Evolutionary conservation across 1,139 yeast species (phyloP).

Genomic region (Nakaseomyces delphensis): DNA sequence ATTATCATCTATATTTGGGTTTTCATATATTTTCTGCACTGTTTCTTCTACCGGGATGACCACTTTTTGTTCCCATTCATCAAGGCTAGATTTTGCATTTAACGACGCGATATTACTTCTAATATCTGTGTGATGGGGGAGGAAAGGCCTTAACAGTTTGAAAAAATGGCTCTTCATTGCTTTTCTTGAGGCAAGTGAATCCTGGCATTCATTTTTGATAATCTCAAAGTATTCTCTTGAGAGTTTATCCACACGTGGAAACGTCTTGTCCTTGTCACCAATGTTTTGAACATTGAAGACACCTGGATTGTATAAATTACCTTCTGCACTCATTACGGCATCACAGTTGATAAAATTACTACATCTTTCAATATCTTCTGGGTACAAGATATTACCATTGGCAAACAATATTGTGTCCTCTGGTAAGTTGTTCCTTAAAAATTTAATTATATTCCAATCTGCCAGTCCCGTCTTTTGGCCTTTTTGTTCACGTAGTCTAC

Average conservation of each 20-base stretch:
- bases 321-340: slow-evolving; percentile 97
- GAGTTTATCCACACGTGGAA: slow-evolving; percentile 77
- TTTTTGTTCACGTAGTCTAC: slow-evolving; percentile 93
- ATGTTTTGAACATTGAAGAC: slow-evolving; percentile 42
- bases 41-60: slow-evolving; percentile 58
- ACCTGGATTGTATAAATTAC: slow-evolving; percentile 89
- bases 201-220: slow-evolving; percentile 42
- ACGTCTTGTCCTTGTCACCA: slow-evolving; percentile 51
- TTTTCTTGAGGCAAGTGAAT: slow-evolving; percentile 67
- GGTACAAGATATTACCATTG: slow-evolving; percentile 84
- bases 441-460: slow-evolving; percentile 75
- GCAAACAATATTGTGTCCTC: slow-evolving; percentile 81
- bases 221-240: slow-evolving; percentile 84
- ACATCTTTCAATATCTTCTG: slow-evolving; percentile 70
- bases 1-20: slow-evolving; percentile 41
- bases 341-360: slow-evolving; percentile 57
- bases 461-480: slow-evolving; percentile 95
- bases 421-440: slow-evolving; percentile 72
- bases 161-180: slow-evolving; percentile 93
- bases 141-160: slow-evolving; percentile 71
- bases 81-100: slow-evolving; percentile 37
- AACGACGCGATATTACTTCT: slow-evolving; percentile 61
- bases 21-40: slow-evolving; percentile 47
- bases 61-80: slow-evolving; percentile 55
- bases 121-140: slow-evolving; percentile 65